Evolutionary conservation across 2,329 filamentous ascomycete genomes (phyloP), one percentile per base, ranked within the genome.

Genomic region (Diaporthe helianthi): DNA sequence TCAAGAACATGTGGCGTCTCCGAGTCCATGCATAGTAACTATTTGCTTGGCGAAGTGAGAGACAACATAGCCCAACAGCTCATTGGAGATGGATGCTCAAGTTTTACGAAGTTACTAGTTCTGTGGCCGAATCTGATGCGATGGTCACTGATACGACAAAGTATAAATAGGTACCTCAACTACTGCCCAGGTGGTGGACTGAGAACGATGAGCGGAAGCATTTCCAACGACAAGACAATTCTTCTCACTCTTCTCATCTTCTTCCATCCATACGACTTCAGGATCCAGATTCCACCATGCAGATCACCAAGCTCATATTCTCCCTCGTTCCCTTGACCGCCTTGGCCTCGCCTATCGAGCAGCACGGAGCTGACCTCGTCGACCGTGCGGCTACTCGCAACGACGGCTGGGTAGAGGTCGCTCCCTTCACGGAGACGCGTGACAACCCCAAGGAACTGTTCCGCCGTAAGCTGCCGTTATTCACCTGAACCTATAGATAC

Each of bases 301-400:
- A 60, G 55, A 7, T 60, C 38, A 12, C 17, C 38, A 46, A 60
- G 38, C 31, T 60, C 38, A 46, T n/a, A n/a, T n/a, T n/a, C n/a
- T n/a, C n/a, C n/a, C n/a, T 60, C 38, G 19, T 46, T 31, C 55
- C 55, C 26, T 12, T 60, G 17, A 38, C 38, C 26, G 3, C 22
- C 26, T 7, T 60, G 55, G 55, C 55, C 17, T 60, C 38, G 3
- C 55, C 55, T 5, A 46, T 60, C 6, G 54, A 60, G 5, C 38
- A 29, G 38, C 36, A 13, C 2, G 24, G 17, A 15, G 54, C 54
- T 29, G 55, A 31, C 5, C 26, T 60, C 5, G 17, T 60, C 19
- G 38, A 17, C 1, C 55, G 55, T 22, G 38, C 46, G 55, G 55
- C 55, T 31, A 2, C 17, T 46, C 38, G 38, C 13, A 38, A 46